Evolutionary conservation across 371 early-diverging fungal genomes (phyloP).

Genomic region (Zychaea mexicana): DNA sequence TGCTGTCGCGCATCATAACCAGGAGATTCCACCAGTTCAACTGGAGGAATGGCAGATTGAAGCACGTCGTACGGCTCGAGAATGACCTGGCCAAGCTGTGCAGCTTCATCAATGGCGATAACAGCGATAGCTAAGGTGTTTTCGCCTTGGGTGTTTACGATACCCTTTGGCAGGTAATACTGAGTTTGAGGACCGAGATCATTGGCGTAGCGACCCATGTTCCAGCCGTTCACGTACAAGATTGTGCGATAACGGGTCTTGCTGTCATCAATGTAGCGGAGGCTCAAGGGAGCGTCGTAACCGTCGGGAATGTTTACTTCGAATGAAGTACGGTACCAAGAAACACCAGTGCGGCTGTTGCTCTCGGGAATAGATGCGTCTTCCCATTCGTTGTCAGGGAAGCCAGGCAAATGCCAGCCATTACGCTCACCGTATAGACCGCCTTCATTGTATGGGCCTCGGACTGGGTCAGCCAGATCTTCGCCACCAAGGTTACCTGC

Average conservation of each 20-base stretch:
- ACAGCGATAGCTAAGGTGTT: slow-evolving; percentile 24
- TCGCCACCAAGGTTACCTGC: slow-evolving; percentile 24
- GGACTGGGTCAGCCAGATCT: slow-evolving; percentile 23
- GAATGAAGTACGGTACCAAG: slow-evolving; percentile 22
- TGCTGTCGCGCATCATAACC: slow-evolving; percentile 2
- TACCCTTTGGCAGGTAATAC: slow-evolving; percentile 21
- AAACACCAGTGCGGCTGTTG: slow-evolving; percentile 14
- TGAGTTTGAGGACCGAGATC: slow-evolving; percentile 23
- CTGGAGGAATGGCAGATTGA: slow-evolving; percentile 13
- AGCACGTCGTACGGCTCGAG: slow-evolving; percentile 14
- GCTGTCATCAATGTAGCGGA: slow-evolving; percentile 12
- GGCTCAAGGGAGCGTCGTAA: slow-evolving; percentile 17
- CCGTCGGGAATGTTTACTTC: slow-evolving; percentile 17
- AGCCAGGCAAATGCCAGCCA: slow-evolving; percentile 31
- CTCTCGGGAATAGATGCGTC: slow-evolving; percentile 6
- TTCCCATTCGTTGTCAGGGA: slow-evolving; percentile 18
- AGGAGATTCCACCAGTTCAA: slow-evolving; percentile 17
- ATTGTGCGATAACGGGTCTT: slow-evolving; percentile 16
- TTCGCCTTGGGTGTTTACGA: slow-evolving; percentile 21
- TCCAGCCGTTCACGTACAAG: slow-evolving; percentile 29
- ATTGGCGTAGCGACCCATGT: slow-evolving; percentile 27
- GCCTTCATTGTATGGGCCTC: slow-evolving; percentile 25
- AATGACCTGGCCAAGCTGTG: slow-evolving; percentile 13
- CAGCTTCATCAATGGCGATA: slow-evolving; percentile 16
- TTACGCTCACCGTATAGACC: slow-evolving; percentile 25